phyloP scores from a whole-genome alignment of 2,329 filamentous ascomycete genomes.

The Fusarium robinianum region DNA sequence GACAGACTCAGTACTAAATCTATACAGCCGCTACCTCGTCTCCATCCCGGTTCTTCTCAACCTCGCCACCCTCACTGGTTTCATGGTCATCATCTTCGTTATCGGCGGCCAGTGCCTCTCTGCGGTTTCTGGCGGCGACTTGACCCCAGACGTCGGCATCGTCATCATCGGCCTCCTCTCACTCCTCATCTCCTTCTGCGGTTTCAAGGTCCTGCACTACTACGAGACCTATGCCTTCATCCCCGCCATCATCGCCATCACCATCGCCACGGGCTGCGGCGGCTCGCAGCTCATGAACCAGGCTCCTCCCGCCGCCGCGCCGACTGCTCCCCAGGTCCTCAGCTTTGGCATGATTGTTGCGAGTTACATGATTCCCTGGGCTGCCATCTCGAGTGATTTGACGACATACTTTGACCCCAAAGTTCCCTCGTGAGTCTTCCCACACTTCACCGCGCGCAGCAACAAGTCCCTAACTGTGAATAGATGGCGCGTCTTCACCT shows the following conservation, averaged over 20 bases:
- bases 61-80: slow-evolving; percentile 65
- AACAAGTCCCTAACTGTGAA: slow-evolving; percentile 8
- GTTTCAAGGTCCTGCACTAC: slow-evolving; percentile 59
- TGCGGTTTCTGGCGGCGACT: slow-evolving; percentile 52
- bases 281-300: slow-evolving; percentile 56
- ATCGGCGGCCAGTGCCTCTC: slow-evolving; percentile 64
- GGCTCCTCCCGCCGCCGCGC: slow-evolving; percentile 43
- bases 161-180: slow-evolving; percentile 62
- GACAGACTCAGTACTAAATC: slow-evolving; percentile 5
- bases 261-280: slow-evolving; percentile 59
- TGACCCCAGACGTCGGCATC: slow-evolving; percentile 62
- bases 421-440: slow-evolving; percentile 50
- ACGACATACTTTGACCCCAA: slow-evolving; percentile 64
- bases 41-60: slow-evolving; percentile 65
- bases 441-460: not conserved
- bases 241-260: slow-evolving; percentile 57
- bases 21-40: slow-evolving; percentile 56
- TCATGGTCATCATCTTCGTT: slow-evolving; percentile 64
- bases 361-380: slow-evolving; percentile 67
- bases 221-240: slow-evolving; percentile 64
- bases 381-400: slow-evolving; percentile 62
- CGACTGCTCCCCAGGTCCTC: slow-evolving; percentile 53
- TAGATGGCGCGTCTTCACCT: slow-evolving; percentile 55
- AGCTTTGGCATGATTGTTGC: slow-evolving; percentile 65
- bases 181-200: slow-evolving; percentile 65